Percentiles rank a stretch among this genome's conserved stretches.
These are phyloP conservation scores for Candida sphagnicola DNA, from an alignment of 805 yeast species.

Conservation along the genomic window DNA sequence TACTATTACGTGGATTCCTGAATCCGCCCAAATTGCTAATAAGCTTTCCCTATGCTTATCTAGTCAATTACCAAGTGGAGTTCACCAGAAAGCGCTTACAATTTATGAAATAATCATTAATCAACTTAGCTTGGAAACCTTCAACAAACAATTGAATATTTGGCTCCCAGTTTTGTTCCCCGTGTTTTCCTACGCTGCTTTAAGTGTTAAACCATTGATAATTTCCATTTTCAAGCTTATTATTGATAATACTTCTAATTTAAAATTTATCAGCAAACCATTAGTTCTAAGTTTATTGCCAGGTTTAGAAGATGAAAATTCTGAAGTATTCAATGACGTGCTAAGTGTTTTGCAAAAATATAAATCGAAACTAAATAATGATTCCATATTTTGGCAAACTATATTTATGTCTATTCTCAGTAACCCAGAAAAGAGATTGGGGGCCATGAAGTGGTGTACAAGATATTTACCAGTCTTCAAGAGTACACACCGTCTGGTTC, in stretches of 20 bases:
- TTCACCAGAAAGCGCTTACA: conserved; percentile 82
- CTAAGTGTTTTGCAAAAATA: conserved; percentile 58
- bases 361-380: conserved; percentile 54
- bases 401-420: conserved; percentile 71
- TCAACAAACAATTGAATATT: conserved; percentile 53
- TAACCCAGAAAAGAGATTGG: conserved; percentile 75
- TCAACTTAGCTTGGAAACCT: conserved; percentile 51
- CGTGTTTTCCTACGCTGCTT: conserved; percentile 80
- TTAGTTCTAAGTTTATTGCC: conserved; percentile 72
- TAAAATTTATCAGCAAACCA: conserved; percentile 62
- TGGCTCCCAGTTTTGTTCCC: conserved; percentile 97
- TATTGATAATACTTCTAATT: conserved; percentile 30
- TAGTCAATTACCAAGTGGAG: conserved; percentile 88
- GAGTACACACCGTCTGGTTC: background rate
- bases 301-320: conserved; percentile 88
- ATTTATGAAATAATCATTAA: conserved; percentile 70
- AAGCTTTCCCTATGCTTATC: conserved; percentile 76
- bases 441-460: conserved; percentile 76
- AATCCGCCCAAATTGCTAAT: conserved; percentile 60
- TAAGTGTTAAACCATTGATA: conserved; percentile 78
- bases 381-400: conserved; percentile 82
- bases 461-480: conserved; percentile 60
- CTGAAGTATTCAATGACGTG: conserved; percentile 70
- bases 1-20: conserved; percentile 53
- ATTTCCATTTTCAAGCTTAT: conserved; percentile 56